A percentile compares a stretch with the other conserved stretches of the same genome.
Conservation (phyloP, 345 rosid species). For the Eucalyptus sp. region DNA sequence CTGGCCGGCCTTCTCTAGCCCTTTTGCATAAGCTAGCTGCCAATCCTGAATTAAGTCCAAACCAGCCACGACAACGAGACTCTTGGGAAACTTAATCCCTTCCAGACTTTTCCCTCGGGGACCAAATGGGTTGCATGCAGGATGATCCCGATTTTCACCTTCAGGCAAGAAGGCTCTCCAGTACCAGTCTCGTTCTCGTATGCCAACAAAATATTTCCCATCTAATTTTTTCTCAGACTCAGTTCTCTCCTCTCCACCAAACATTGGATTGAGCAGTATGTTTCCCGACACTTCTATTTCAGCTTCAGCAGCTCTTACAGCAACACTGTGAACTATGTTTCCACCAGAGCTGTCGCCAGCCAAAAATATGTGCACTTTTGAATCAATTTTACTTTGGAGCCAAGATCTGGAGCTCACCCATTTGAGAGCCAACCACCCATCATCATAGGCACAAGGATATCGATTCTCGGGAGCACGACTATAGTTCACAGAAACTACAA, state of each 20-base stretch:
- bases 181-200: conserved; percentile 78
- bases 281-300: conserved; percentile 56
- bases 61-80: conserved; percentile 82
- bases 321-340: conserved; percentile 80
- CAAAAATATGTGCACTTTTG: conserved; percentile 63
- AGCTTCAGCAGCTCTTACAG: conserved; percentile 49
- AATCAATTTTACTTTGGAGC: conserved; percentile 60
- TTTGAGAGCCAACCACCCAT: conserved; percentile 73
- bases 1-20: conserved; percentile 62
- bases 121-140: conserved; percentile 85
- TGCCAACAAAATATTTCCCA: conserved; percentile 72
- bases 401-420: conserved; percentile 77
- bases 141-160: conserved; percentile 79
- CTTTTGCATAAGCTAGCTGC: conserved; percentile 68
- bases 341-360: conserved; percentile 97
- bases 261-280: conserved; percentile 82
- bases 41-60: conserved; percentile 79
- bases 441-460: conserved; percentile 80
- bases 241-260: conserved; percentile 72
- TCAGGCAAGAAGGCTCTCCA: conserved; percentile 88
- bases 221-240: conserved; percentile 74
- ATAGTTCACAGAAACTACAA: conserved; percentile 85
- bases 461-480: conserved; percentile 83
- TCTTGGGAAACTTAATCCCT: conserved; percentile 63
- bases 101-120: conserved; percentile 36